These are phyloP conservation scores for Jimgerdemannia flammicorona DNA, from an alignment of 192 early-diverging fungal species.

Conservation along the genomic window DNA sequence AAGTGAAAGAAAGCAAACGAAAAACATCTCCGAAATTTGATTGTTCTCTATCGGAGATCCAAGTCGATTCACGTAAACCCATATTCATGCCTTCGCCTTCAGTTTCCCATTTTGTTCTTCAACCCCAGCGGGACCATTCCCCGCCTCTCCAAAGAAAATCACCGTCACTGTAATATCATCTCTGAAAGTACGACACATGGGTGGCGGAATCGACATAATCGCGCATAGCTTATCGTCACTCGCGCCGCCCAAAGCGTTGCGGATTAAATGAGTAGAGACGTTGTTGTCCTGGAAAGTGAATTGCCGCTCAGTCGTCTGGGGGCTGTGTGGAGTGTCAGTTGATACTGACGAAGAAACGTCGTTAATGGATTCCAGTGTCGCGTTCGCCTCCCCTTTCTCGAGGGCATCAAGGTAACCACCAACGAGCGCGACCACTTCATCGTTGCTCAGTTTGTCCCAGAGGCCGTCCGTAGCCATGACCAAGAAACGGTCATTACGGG, in stretches of 20 bases:
- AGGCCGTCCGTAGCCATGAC: constrained; percentile 83
- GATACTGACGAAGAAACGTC: background rate
- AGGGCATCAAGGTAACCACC: constrained; percentile 33
- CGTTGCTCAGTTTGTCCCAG: constrained; percentile 71
- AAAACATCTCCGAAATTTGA: too few species aligned
- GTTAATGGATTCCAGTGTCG: background rate
- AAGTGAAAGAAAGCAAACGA: too few species aligned
- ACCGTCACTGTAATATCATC: constrained; percentile 84
- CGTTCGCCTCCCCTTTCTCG: background rate
- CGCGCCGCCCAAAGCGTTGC: constrained; percentile 59
- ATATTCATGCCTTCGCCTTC: too few species aligned
- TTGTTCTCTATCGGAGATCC: too few species aligned
- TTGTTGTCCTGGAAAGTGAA: constrained; percentile 51
- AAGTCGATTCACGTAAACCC: too few species aligned
- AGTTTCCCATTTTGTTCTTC: too few species aligned
- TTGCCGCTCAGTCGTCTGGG: background rate
- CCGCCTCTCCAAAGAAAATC: constrained; percentile 14
- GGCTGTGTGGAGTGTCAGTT: background rate
- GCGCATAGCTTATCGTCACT: constrained; percentile 58
- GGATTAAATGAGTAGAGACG: constrained; percentile 68
- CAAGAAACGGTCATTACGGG: constrained; percentile 60
- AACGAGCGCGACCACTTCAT: constrained; percentile 51
- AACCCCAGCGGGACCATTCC: background rate
- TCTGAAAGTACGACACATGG: constrained; percentile 60
- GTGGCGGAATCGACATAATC: constrained; percentile 60